Percentiles rank a stretch among this genome's conserved stretches.
phyloP scores from a whole-genome alignment of 139 green algal genomes.

The Chlorella vulgaris region DNA sequence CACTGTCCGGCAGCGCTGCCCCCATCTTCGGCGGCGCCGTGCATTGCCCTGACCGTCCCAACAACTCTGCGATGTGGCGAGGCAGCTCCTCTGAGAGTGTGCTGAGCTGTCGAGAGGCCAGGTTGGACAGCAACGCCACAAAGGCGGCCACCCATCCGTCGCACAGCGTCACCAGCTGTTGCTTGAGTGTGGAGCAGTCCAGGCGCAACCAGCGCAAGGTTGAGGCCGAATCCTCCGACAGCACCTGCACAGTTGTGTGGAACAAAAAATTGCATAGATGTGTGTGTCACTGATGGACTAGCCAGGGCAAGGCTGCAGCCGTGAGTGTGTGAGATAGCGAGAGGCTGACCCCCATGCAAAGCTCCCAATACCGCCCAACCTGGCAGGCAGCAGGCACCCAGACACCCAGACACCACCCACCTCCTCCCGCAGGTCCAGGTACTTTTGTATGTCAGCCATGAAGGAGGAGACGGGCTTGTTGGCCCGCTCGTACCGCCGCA shows the following conservation, averaged over 20 bases:
- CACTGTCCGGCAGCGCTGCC: too few relatives aligned
- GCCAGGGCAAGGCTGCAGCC: too few relatives aligned
- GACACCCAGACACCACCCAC: background rate
- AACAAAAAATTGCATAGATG: too few relatives aligned
- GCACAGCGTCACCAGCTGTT: constrained; percentile 76
- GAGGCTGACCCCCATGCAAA: too few relatives aligned
- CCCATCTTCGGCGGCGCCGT: too few relatives aligned
- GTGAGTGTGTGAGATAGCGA: too few relatives aligned
- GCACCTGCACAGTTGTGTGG: constrained; percentile 52
- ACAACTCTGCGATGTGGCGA: background rate
- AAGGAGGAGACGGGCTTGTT: constrained; percentile 83
- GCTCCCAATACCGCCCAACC: too few relatives aligned
- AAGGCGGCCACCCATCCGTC: constrained; percentile 83
- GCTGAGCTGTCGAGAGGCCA: constrained; percentile 66
- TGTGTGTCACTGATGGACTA: too few relatives aligned
- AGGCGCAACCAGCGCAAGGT: constrained; percentile 91
- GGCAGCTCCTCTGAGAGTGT: constrained; percentile 48
- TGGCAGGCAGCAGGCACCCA: too few relatives aligned
- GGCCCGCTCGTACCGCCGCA: constrained; percentile 83
- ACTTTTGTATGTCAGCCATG: constrained; percentile 80
- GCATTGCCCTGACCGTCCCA: background rate
- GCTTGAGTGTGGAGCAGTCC: constrained; percentile 87
- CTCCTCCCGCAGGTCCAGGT: constrained; percentile 73
- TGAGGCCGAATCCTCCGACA: constrained; percentile 77
- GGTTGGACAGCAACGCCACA: constrained; percentile 70